phyloP scores from a whole-genome alignment of 2,329 filamentous ascomycete species.

The Trichocomaceae sp. region DNA sequence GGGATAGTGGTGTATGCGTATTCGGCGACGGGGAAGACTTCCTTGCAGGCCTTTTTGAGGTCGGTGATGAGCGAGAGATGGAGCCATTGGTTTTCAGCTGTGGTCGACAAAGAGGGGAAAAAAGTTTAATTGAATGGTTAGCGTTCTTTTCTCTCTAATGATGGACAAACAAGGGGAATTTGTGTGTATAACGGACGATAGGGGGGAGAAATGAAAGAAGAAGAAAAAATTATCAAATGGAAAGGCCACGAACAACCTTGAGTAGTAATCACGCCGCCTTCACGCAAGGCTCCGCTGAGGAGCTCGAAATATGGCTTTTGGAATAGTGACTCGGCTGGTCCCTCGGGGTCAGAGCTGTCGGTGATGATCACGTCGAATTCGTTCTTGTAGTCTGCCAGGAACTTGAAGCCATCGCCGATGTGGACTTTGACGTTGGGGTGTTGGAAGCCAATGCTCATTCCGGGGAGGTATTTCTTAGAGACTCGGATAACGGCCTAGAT shows the following conservation, averaged over 20 bases:
- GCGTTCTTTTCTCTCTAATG: background rate
- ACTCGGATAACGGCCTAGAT: slow-evolving; percentile 83
- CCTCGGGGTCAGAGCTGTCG: slow-evolving; percentile 94
- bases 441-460: slow-evolving; percentile 86
- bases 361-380: slow-evolving; percentile 99
- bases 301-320: slow-evolving; percentile 98
- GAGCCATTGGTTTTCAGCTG: slow-evolving; percentile 99
- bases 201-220: too few relatives aligned
- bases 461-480: slow-evolving; percentile 94
- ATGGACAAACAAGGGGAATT: background rate
- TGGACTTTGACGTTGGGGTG: slow-evolving; percentile 91
- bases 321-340: slow-evolving; percentile 93
- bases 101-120: slow-evolving; percentile 2
- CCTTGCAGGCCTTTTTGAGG: slow-evolving; percentile 93
- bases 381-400: slow-evolving; percentile 93
- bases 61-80: slow-evolving; percentile 88
- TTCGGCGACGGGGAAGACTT: slow-evolving; percentile 95
- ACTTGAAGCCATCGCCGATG: slow-evolving; percentile 97
- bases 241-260: slow-evolving; percentile 98
- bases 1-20: slow-evolving; percentile 98
- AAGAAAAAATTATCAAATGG: slow-evolving; percentile 30
- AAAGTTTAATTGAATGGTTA: slow-evolving; percentile 13
- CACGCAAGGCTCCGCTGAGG: slow-evolving; percentile 77
- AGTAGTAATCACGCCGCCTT: slow-evolving; percentile 97
- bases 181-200: too few relatives aligned